These are phyloP conservation scores for Rhodotorula sp. DNA, from an alignment of 1,284 basidiomycete species.

Conservation along the genomic window DNA sequence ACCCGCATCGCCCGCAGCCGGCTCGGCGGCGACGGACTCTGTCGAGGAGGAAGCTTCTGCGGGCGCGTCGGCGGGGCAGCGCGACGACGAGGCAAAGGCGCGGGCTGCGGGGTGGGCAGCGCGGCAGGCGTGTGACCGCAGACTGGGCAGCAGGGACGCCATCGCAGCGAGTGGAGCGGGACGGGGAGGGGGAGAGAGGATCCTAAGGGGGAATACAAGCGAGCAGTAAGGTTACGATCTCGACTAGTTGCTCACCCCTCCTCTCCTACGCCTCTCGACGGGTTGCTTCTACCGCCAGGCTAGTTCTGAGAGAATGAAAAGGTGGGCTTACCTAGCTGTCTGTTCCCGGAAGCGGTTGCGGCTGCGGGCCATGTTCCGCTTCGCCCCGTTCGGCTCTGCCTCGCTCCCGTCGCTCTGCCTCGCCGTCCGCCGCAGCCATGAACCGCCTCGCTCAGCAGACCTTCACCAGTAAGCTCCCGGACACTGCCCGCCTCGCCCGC, in stretches of 20 bases:
- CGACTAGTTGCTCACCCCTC: too few species aligned
- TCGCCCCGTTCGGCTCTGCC: background rate
- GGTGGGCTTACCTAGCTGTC: too few species aligned
- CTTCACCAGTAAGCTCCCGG: background rate
- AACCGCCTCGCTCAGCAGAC: background rate
- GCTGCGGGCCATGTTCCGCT: background rate
- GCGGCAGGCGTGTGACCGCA: slow-evolving; percentile 1
- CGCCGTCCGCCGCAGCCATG: background rate
- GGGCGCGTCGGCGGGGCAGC: slow-evolving; percentile 4
- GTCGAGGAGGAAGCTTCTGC: slow-evolving; percentile 1
- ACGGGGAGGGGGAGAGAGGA: background rate
- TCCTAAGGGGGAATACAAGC: background rate
- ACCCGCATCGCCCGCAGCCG: slow-evolving; percentile 6
- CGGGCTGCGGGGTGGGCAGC: background rate
- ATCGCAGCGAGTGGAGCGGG: background rate
- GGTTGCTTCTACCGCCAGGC: too few species aligned
- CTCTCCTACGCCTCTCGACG: too few species aligned
- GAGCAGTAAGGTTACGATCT: background rate
- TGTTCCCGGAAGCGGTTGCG: background rate
- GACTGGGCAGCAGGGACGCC: slow-evolving; percentile 2
- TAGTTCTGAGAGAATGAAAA: too few species aligned
- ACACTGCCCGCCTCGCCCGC: too few species aligned
- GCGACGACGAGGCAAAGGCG: slow-evolving; percentile 24
- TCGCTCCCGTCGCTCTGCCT: background rate
- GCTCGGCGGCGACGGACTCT: background rate